Evolutionary conservation across 805 yeast genomes (phyloP).

Genomic region (Barnettozyma vustinii): DNA sequence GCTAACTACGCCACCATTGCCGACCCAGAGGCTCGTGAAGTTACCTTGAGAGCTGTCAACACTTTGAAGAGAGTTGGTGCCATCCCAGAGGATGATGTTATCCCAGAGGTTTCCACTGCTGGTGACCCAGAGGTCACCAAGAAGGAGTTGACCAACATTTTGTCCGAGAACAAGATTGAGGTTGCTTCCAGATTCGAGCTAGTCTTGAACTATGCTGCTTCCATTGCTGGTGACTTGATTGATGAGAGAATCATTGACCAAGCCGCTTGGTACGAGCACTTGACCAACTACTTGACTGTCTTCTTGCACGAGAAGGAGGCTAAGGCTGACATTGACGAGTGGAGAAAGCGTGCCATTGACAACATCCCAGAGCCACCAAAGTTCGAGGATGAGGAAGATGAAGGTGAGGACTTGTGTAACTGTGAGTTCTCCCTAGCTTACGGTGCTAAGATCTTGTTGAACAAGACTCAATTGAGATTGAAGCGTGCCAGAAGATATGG

Average conservation of each 20-base stretch:
- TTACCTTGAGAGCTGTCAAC: constrained; percentile 93
- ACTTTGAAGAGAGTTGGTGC: constrained; percentile 99
- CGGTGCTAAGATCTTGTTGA: constrained; percentile 99
- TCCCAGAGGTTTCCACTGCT: constrained; percentile 98
- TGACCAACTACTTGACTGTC: constrained; percentile 92
- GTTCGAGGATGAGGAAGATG: constrained; percentile 96
- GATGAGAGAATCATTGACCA: constrained; percentile 97
- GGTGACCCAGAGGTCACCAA: constrained; percentile 92
- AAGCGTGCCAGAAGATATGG: constrained; percentile 99
- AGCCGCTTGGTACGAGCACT: constrained; percentile 80
- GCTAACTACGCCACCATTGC: constrained; percentile 93
- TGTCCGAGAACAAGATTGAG: constrained; percentile 54
- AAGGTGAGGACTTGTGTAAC: constrained; percentile 99
- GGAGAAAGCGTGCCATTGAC: constrained; percentile 94
- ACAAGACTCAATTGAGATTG: constrained; percentile 98
- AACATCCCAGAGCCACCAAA: constrained; percentile 96
- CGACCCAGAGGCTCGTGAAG: constrained; percentile 99
- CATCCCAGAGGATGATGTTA: constrained; percentile 79
- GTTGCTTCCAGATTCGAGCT: constrained; percentile 72
- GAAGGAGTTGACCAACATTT: constrained; percentile 70
- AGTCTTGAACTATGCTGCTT: constrained; percentile 80
- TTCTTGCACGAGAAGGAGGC: constrained; percentile 93
- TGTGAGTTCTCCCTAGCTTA: constrained; percentile 99
- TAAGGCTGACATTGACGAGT: constrained; percentile 84
- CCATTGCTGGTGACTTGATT: constrained; percentile 97